Base-by-base conservation (phyloP, 345 rosid genomes). In the Capsella bursapastoris region DNA sequence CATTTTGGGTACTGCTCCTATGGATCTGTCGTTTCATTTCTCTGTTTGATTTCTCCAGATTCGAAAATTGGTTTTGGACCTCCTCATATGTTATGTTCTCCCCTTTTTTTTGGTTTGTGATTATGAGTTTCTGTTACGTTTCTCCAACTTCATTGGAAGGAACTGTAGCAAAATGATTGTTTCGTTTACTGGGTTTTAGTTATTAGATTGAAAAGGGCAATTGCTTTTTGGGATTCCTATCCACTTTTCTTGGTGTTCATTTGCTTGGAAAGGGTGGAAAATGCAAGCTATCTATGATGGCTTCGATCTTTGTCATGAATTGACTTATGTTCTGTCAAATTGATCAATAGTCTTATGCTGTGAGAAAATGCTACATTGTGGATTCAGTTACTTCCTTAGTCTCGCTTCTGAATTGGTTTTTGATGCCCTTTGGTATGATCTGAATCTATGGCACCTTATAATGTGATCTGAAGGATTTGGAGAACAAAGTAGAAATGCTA, bases 21-120 rank as follows among this genome's bases (percentile, higher is more conserved):
- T 76, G 80, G 75, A 70, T 76, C 71, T 69, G 44, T 60, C 8
- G 45, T 56, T 57, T 64, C 64, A 2, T 56, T 10, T 38, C 3
- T 48, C 35, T 49, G 10, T 63, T 62, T 68, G 16, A 22, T 63
- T 45, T 76, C 70, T 69, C 16, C 64, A 53, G 65, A 69, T 76
- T 76, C 18, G 25, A 11, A 3, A 47, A 28, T 65, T 37, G 48
- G 8, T 44, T 62, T 15, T 63, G 55, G 38, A 18, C 44, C 56
- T 55, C 47, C 25, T 2, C 25, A n/a, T 61, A 7, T 6, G 44
- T 55, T 12, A 32, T 38, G 29, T 74, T 66, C 16, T 32, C 28
- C 34, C 22, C 2, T 22, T 61, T 48, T 7, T 10, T 8, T 49
- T 14, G 0, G 2, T 48, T 22, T 22, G 34, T 48, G 51, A 15